Base-by-base conservation (phyloP, 2,329 filamentous ascomycete species). In the Didymella pomorum region DNA sequence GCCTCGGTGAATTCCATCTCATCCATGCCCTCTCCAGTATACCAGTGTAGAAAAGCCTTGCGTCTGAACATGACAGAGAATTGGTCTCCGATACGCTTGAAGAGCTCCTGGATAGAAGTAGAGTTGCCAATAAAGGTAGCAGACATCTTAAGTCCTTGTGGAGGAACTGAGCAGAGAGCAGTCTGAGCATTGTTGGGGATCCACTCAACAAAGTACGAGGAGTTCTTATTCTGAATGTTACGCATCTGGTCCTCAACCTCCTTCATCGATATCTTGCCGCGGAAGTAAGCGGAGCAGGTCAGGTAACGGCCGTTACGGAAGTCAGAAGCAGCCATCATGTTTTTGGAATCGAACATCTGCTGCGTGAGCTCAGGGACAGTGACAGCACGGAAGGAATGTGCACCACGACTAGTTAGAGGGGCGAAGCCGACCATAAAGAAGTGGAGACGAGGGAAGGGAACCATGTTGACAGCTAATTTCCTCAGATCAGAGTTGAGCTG, bases 1-100 rank as follows among this genome's bases (percentile, higher is more conserved):
- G 95, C 95, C 88, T 99, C 95, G 79, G 95, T 99, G 87, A 99
- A 99, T 86, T 99, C 95, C 95, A 99, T 98, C 90, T 99, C 95
- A 84, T 99, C 95, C 95, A 99, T 99, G 85, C 95, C 95, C 88
- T 99, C 95, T 79, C 93, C 93, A 88, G 95, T 99, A 86, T 99
- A 99, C 95, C 95, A 99, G 87, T 98, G 95, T 88, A 99, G 92
- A 93, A 99, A 99, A 89, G 95, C 95, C 91, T 98, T 99, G 84
- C 95, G 93, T 85, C 95, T 89, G 90, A 99, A 99, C 95, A 99
- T 99, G 80, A 93, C 95, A 84, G 90, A 93, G 89, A 99, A 99
- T 85, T 99, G 95, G 83, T 99, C 95, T 79, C 95, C 95, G 74
- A 99, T 86, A 88, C 95, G 94, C 92, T 99, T 98, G 91, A 99